Conservation (phyloP, 352 stramenopile species). For the Phytophthora melonis region DNA sequence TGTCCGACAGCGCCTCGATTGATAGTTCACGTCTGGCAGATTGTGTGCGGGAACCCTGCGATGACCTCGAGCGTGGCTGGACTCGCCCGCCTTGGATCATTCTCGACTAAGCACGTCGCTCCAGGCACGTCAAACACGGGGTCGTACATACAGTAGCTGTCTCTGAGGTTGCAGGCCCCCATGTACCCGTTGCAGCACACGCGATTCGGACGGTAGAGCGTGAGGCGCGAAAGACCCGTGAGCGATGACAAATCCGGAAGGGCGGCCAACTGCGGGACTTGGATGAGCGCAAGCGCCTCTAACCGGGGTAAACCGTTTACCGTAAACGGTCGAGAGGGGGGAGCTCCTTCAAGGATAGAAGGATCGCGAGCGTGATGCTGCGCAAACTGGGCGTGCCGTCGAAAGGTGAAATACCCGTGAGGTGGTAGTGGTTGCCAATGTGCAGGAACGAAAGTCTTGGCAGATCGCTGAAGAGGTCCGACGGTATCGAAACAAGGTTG, state of each 20-base stretch:
- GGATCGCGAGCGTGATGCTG: slow-evolving; percentile 18
- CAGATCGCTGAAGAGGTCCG: slow-evolving; percentile 22
- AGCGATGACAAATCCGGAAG: slow-evolving; percentile 19
- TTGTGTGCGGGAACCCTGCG: background rate
- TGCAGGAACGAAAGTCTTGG: slow-evolving; percentile 28
- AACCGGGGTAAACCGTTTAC: slow-evolving; percentile 16
- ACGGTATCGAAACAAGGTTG: slow-evolving; percentile 18
- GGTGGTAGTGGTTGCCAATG: slow-evolving; percentile 25
- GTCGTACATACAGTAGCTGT: slow-evolving; percentile 17
- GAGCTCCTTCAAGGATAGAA: slow-evolving; percentile 22
- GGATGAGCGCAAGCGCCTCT: slow-evolving; percentile 13
- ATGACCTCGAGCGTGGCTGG: slow-evolving; percentile 9
- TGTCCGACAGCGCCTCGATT: slow-evolving; percentile 13
- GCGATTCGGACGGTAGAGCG: slow-evolving; percentile 17
- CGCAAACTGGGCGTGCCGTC: slow-evolving; percentile 18
- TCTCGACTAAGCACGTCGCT: slow-evolving; percentile 10
- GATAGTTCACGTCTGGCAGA: slow-evolving; percentile 11
- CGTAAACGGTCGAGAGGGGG: slow-evolving; percentile 16
- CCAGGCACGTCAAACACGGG: background rate
- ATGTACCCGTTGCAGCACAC: slow-evolving; percentile 34
- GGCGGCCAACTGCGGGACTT: slow-evolving; percentile 13
- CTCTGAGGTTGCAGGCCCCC: slow-evolving; percentile 16
- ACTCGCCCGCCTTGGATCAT: slow-evolving; percentile 17
- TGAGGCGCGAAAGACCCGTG: slow-evolving; percentile 9
- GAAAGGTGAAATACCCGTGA: slow-evolving; percentile 12